Percentiles rank a stretch among this genome's conserved stretches.
phyloP scores from a whole-genome alignment of 805 yeast genomes.

The Yamadazyma takamatsuzukensis region DNA sequence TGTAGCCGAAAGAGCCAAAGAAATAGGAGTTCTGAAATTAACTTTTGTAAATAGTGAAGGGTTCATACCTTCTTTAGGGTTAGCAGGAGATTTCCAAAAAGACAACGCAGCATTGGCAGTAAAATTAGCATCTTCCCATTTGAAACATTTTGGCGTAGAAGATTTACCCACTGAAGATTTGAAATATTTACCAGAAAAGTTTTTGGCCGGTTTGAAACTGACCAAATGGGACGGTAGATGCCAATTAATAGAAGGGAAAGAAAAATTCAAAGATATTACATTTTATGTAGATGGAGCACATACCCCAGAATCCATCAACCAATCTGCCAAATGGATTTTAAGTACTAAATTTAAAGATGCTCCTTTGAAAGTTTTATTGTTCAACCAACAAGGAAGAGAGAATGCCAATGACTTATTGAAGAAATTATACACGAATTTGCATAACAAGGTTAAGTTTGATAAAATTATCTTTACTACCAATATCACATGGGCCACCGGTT shows the following conservation, averaged over 20 bases:
- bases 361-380: constrained; percentile 55
- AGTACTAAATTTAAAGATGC: constrained; percentile 6
- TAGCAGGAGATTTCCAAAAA: constrained; percentile 80
- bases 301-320: constrained; percentile 80
- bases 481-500: constrained; percentile 87
- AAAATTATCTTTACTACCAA: constrained; percentile 85
- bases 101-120: constrained; percentile 87
- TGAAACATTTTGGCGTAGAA: constrained; percentile 44
- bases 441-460: constrained; percentile 51
- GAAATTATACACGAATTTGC: constrained; percentile 42
- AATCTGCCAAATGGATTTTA: constrained; percentile 79
- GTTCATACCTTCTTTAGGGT: constrained; percentile 46
- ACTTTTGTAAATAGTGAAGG: constrained; percentile 46
- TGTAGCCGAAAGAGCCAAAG: constrained; percentile 64
- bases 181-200: constrained; percentile 43
- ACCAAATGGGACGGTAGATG: constrained; percentile 97
- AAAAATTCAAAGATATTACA: constrained; percentile 40
- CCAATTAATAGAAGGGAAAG: constrained; percentile 55
- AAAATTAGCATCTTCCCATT: constrained; percentile 60
- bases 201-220: constrained; percentile 54
- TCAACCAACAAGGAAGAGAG: constrained; percentile 94
- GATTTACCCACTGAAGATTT: constrained; percentile 19
- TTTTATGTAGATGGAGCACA: constrained; percentile 98
- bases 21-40: constrained; percentile 46
- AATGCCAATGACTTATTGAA: constrained; percentile 59